Base-by-base conservation (phyloP, 2,329 filamentous ascomycete genomes). In the Cadophora malorum region DNA sequence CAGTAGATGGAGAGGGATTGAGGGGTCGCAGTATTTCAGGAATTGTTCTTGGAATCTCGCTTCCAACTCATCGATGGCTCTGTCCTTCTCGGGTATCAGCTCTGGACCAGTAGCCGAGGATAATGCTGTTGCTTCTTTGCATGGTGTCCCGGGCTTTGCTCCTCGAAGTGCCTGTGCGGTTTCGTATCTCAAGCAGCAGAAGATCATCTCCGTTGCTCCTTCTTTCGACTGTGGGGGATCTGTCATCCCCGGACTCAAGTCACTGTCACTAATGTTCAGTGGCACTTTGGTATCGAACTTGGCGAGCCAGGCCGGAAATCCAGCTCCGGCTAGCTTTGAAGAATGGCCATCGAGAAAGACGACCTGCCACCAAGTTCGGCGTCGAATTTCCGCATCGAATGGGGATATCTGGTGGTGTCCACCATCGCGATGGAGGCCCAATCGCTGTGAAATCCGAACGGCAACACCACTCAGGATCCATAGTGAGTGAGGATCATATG, bases 331-430 rank as follows among this genome's bases (percentile, higher is more conserved):
- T 62, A 88, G 82, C 72, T 88, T 86, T 19, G 85, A 83, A 1
- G 83, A 83, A 23, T 84, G 83, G 16, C 85, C 81, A 72, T 91
- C 88, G 1, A 90, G 81, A n/a, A 88, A 83, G 38, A 88, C 78
- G 21, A 90, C 82, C 69, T 89, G 86, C 80, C 86, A 86, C 85
- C 88, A 91, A 0, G 90, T 77, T 2, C 88, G 82, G 21, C 88
- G 82, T 35, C 88, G 83, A 77, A 90, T 84, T 76, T 90, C 86
- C 2, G 83, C 82, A 68, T 90, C 84, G 68, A 86, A 90, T 0
- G 84, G 82, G 3, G 74, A 74, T 9, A 77, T 77, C 4, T 79
- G 80, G 72, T 72, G 70, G 33, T 66, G 70, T 38, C 71, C 70
- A n/a, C 74, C 73, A 58, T 86, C 84, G 7, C 80, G 79, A 72